A percentile compares a stretch with the other conserved stretches of the same genome.
Conservation (phyloP, 768 basidiomycete genomes). For the Psilocybe sp. region DNA sequence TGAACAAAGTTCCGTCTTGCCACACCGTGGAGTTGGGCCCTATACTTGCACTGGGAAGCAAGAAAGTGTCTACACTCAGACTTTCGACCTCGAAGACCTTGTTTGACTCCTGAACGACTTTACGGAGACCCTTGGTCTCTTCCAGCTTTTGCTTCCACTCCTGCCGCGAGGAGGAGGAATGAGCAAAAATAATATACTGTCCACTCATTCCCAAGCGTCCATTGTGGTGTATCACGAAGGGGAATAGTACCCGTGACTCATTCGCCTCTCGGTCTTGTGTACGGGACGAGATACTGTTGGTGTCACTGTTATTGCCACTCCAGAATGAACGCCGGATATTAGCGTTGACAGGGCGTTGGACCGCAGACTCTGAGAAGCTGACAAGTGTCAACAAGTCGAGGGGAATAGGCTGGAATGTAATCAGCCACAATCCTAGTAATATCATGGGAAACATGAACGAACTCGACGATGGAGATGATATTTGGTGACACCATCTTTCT, state of each 20-base stretch:
- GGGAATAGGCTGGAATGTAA: conserved; percentile 32
- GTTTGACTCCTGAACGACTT: conserved; percentile 87
- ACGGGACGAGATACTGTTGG: conserved; percentile 16
- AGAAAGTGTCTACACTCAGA: conserved; percentile 84
- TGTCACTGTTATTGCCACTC: conserved; percentile 29
- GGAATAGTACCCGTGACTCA: conserved; percentile 76
- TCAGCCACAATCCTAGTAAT: no score
- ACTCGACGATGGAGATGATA: conserved; percentile 80
- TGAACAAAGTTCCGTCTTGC: conserved; percentile 68
- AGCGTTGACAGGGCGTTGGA: conserved; percentile 51
- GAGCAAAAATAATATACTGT: conserved; percentile 79
- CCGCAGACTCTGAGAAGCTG: conserved; percentile 74
- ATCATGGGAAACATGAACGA: conserved; percentile 20
- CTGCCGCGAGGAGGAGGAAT: conserved; percentile 60
- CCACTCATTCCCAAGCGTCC: conserved; percentile 72
- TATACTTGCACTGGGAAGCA: conserved; percentile 59
- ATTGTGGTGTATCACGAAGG: conserved; percentile 85
- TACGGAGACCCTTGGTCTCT: conserved; percentile 82
- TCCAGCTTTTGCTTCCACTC: conserved; percentile 94
- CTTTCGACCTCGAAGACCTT: conserved; percentile 95
- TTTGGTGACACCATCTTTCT: conserved; percentile 69
- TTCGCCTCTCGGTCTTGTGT: conserved; percentile 26
- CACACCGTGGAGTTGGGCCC: conserved; percentile 49
- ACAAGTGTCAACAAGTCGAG: conserved; percentile 83
- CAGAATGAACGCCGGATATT: conserved; percentile 64